Evolutionary conservation across 345 rosid species (phyloP), one percentile per base, ranked within the genome.

Genomic region (Adansonia digitata): DNA sequence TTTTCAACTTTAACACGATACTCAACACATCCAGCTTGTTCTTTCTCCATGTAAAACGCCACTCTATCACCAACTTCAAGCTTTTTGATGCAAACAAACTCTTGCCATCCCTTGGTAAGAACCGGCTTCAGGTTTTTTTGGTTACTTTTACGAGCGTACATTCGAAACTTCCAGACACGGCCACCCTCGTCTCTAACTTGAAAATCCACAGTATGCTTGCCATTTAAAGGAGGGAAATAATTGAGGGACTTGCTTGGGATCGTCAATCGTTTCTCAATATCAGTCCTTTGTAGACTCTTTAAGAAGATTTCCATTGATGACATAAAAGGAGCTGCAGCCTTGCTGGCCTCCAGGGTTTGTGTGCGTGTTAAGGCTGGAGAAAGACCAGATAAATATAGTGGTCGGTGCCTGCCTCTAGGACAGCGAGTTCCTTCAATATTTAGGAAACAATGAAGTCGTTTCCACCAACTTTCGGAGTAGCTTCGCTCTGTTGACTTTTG

Each of bases 91-190:
- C 74, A 26, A 29, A 34, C 78, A 22, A 76, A 68, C 35, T 42
- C 37, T 0, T 4, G 74, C 79, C 79, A 76, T n/a, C 79, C 79
- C 49, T 59, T 49, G 17, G 52, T 29, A 7, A 76, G 48, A 26
- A 57, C 74, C 1, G 78, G 74, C 57, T 55, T 76, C 11, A 2
- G 20, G 74, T n/a, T 65, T 2, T 18, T 29, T 1, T 5, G 8
- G 35, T 35, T 34, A 4, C 43, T 75, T 22, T 34, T 69, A 22
- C 79, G 74, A n/a, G 42, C 48, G 29, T 53, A 34, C n/a, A 73
- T 57, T 5, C 35, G 13, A 20, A 76, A 69, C 5, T 0, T 37
- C 78, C 78, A 55, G 14, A 24, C 64, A 5, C 17, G 61, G 13
- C 74, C 78, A 5, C 67, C 7, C 34, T 68, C 68, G 12, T 69